A percentile compares a stretch with the other conserved stretches of the same genome.
Conservation (phyloP, 371 early-diverging fungal species). For the Saksenaea oblongispora region DNA sequence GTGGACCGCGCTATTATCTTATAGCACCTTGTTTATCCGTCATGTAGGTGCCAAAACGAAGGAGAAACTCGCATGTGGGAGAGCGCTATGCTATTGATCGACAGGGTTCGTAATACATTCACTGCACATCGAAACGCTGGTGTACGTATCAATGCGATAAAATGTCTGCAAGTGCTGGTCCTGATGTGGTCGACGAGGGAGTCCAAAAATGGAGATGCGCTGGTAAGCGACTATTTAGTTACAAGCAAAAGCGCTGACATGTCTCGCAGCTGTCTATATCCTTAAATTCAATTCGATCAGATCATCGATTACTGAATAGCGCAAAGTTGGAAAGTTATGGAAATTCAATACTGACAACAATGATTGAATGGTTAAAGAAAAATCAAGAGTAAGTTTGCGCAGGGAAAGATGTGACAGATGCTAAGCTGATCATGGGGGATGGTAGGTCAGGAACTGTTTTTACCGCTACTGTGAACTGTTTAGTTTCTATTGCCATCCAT, state of each 20-base stretch:
- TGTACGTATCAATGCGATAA: constrained; percentile 39
- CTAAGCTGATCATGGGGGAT: not conserved
- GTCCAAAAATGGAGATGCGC: constrained; percentile 2
- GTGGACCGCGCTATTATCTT: constrained; percentile 7
- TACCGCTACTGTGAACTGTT: constrained; percentile 46
- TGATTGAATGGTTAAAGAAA: constrained; percentile 17
- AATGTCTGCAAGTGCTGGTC: constrained; percentile 47
- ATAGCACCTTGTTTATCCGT: not conserved
- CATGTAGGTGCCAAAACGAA: constrained; percentile 47
- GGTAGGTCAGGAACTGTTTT: constrained; percentile 32
- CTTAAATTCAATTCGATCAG: constrained; percentile 33
- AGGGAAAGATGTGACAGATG: not conserved
- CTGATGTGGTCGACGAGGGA: constrained; percentile 38
- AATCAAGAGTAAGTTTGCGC: constrained; percentile 21
- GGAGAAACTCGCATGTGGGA: constrained; percentile 49
- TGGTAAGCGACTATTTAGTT: constrained; percentile 8
- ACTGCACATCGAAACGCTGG: constrained; percentile 40
- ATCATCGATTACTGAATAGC: constrained; percentile 43
- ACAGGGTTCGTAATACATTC: constrained; percentile 20
- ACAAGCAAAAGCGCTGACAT: not conserved
- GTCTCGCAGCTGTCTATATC: constrained; percentile 35
- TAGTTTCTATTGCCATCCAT: constrained; percentile 35
- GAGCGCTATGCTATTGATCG: constrained; percentile 23
- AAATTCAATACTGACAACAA: constrained; percentile 20
- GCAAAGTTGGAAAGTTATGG: constrained; percentile 37